phyloP scores from a whole-genome alignment of 306 rosid species.

The Parietaria judaica region DNA sequence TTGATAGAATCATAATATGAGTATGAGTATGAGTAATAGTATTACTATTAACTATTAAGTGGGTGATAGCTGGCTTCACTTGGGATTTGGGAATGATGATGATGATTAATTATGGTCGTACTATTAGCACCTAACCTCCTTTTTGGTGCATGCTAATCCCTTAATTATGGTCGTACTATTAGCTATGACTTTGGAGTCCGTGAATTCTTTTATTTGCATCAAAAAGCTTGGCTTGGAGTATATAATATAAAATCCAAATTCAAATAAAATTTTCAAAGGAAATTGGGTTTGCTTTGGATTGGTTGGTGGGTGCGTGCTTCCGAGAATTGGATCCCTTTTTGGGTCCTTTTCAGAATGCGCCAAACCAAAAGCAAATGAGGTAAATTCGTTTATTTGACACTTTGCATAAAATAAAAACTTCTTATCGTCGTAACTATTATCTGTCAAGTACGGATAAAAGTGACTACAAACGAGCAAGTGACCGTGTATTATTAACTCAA shows the following conservation, averaged over 20 bases:
- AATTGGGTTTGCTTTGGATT: too few relatives aligned
- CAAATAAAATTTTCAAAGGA: neutral
- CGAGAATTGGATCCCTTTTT: neutral
- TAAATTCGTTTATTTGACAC: too few relatives aligned
- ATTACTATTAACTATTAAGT: too few relatives aligned
- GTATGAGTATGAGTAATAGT: too few relatives aligned
- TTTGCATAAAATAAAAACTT: too few relatives aligned
- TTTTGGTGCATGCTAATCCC: neutral
- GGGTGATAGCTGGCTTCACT: constrained; percentile 7
- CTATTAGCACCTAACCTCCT: constrained; percentile 5
- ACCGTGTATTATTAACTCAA: too few relatives aligned
- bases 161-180: too few relatives aligned
- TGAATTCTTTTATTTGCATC: neutral
- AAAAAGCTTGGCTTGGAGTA: neutral
- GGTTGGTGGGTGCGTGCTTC: neutral
- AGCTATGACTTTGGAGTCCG: neutral
- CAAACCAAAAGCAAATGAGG: neutral
- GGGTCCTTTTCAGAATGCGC: neutral
- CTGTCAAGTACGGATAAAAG: too few relatives aligned
- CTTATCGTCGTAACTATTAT: too few relatives aligned
- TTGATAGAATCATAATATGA: too few relatives aligned
- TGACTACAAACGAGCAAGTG: too few relatives aligned
- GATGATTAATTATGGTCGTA: neutral
- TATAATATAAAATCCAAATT: neutral
- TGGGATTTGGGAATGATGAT: neutral